Evolutionary conservation across 495 filamentous ascomycete species (phyloP).

Genomic region (Podospora pseudocomata): DNA sequence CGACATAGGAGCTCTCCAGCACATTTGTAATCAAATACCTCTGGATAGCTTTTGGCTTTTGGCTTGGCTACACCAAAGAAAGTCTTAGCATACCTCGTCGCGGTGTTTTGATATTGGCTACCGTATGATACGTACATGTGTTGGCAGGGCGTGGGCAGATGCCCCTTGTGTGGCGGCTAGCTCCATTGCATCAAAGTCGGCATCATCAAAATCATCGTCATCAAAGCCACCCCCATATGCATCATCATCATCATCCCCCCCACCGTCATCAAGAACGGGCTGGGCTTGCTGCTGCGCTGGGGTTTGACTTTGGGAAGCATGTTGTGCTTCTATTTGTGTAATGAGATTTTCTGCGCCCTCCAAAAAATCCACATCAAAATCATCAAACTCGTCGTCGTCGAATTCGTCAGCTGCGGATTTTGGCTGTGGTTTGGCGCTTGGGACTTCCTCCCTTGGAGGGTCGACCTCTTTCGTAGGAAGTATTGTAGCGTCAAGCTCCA

Average conservation of each 20-base stretch:
- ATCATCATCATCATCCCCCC: conserved; percentile 34
- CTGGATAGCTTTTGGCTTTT: conserved; percentile 68
- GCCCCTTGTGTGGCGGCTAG: conserved; percentile 52
- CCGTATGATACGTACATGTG: conserved; percentile 50
- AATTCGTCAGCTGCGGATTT: conserved; percentile 6
- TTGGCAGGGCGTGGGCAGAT: conserved; percentile 23
- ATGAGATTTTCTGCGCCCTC: conserved; percentile 56
- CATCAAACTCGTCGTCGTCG: conserved; percentile 47
- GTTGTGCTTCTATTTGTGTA: conserved; percentile 45
- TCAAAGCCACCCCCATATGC: conserved; percentile 40
- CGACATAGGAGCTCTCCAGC: conserved; percentile 61
- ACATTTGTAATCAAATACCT: conserved; percentile 75
- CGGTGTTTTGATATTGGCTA: conserved; percentile 18
- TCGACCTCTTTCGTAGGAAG: conserved; percentile 43
- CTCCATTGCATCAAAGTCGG: conserved; percentile 64
- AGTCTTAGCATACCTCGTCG: conserved; percentile 42
- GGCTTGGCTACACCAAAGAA: conserved; percentile 39
- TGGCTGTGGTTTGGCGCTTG: conserved; percentile 32
- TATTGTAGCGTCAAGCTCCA: conserved; percentile 49
- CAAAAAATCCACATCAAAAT: conserved; percentile 60
- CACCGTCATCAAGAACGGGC: neutral
- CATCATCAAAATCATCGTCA: conserved; percentile 62
- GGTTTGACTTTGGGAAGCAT: conserved; percentile 8
- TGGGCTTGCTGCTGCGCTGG: conserved; percentile 3
- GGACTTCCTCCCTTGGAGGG: conserved; percentile 35